phyloP scores from a whole-genome alignment of 2,329 filamentous ascomycete genomes.

The Alternaria tenuissima region DNA sequence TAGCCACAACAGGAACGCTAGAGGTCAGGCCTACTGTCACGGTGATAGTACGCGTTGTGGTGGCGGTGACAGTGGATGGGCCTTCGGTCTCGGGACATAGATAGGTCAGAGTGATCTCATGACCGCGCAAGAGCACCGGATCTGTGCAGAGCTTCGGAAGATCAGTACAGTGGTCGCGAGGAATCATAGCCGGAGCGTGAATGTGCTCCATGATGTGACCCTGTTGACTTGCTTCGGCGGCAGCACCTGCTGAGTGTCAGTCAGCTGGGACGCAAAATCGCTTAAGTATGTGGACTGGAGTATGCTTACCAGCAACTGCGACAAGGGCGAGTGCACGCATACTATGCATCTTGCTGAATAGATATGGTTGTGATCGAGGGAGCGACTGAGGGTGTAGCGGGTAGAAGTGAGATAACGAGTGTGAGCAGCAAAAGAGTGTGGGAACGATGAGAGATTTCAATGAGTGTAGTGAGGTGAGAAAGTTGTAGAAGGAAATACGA shows the following conservation, averaged over 20 bases:
- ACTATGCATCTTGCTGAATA: conserved; percentile 14
- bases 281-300: not conserved
- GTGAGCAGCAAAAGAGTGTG: conserved; percentile 4
- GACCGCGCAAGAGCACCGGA: conserved; percentile 23
- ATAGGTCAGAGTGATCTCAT: conserved; percentile 32
- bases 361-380: not conserved
- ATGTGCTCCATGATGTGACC: conserved; percentile 10
- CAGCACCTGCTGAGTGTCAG: conserved; percentile 13
- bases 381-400: not conserved
- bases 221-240: conserved; percentile 15
- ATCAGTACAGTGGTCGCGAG: conserved; percentile 21
- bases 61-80: conserved; percentile 26
- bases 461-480: conserved; percentile 11
- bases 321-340: conserved; percentile 18
- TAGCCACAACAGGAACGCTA: not conserved
- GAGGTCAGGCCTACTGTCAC: not conserved
- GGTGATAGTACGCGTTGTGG: conserved; percentile 27
- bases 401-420: not conserved
- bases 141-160: conserved; percentile 34
- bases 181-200: conserved; percentile 9
- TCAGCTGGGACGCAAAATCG: not conserved
- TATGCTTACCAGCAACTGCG: conserved; percentile 21
- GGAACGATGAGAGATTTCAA: not conserved
- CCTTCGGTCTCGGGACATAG: conserved; percentile 26
- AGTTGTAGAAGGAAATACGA: not conserved